Conservation (phyloP, 495 filamentous ascomycete genomes). For the Penicillium egyptiacum region DNA sequence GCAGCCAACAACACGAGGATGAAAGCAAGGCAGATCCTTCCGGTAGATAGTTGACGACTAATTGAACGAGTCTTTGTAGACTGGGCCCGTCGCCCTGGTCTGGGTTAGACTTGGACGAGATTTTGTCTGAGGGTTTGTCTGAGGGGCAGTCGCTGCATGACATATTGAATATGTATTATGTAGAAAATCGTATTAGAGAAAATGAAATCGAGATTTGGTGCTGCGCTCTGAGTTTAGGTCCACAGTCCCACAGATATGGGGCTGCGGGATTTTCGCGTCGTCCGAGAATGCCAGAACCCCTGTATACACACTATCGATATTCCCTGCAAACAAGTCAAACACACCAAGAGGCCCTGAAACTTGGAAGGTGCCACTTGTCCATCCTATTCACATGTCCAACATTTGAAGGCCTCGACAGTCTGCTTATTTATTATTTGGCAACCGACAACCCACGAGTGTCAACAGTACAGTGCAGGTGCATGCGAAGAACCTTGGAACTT, state of each 20-base stretch:
- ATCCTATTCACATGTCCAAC: too few relatives aligned
- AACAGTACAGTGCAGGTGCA: too few relatives aligned
- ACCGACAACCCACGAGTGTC: too few relatives aligned
- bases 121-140: neutral
- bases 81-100: neutral
- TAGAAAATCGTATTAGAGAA: neutral
- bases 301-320: too few relatives aligned
- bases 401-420: too few relatives aligned
- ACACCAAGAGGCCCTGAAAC: too few relatives aligned
- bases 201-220: neutral
- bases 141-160: neutral
- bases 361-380: too few relatives aligned
- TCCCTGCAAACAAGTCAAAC: too few relatives aligned
- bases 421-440: too few relatives aligned
- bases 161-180: neutral
- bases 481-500: too few relatives aligned
- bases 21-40: conserved; percentile 3
- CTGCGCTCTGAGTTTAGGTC: neutral
- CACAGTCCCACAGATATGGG: neutral
- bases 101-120: neutral
- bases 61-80: neutral
- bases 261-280: neutral
- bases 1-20: conserved; percentile 1
- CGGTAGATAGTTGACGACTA: neutral
- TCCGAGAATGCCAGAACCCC: neutral